Percentiles rank a stretch among this genome's conserved stretches.
These are phyloP conservation scores for Hemileccinum impolitum DNA, from an alignment of 768 basidiomycete genomes.

Conservation along the genomic window DNA sequence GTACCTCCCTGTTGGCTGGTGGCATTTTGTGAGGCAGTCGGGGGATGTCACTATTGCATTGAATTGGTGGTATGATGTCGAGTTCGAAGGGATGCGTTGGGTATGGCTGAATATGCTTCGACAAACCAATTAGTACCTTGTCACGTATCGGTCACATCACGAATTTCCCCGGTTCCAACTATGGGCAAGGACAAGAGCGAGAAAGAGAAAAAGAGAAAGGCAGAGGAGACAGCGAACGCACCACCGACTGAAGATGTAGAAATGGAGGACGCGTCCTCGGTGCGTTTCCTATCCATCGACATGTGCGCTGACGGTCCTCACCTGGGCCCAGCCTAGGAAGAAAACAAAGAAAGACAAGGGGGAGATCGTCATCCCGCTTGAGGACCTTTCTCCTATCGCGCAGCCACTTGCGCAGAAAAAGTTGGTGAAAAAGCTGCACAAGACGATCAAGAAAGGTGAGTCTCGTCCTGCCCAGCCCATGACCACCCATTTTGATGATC, in stretches of 20 bases:
- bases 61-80: constrained; percentile 91
- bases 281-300: constrained; percentile 18
- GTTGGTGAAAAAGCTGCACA: constrained; percentile 90
- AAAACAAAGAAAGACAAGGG: constrained; percentile 61
- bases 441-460: constrained; percentile 87
- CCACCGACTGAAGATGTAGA: constrained; percentile 45
- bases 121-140: constrained; percentile 30
- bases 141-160: constrained; percentile 24
- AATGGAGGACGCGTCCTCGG: constrained; percentile 37
- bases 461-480: neutral
- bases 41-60: constrained; percentile 62
- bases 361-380: constrained; percentile 63
- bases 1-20: constrained; percentile 93
- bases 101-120: constrained; percentile 62
- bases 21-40: constrained; percentile 83
- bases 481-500: neutral
- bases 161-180: neutral
- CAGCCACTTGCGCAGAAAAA: constrained; percentile 92
- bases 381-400: constrained; percentile 92
- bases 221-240: constrained; percentile 26
- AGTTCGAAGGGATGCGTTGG: constrained; percentile 70
- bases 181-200: constrained; percentile 78
- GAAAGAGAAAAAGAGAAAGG: constrained; percentile 68
- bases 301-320: constrained; percentile 28
- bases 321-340: constrained; percentile 39